phyloP scores from a whole-genome alignment of 2,329 filamentous ascomycete species.

The Neonectria ditissima region DNA sequence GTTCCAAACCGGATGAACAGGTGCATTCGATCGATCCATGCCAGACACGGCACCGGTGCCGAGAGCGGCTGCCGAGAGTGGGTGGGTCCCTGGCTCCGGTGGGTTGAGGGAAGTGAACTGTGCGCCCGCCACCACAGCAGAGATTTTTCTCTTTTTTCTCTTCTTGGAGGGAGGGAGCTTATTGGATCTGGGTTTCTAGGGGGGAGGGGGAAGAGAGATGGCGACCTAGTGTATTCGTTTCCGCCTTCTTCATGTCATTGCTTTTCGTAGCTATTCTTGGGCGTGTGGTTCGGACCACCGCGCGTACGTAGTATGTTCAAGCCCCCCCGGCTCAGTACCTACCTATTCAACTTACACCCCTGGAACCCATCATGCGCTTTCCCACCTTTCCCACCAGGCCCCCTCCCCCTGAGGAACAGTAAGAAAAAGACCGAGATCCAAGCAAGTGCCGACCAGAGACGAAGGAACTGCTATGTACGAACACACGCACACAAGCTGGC shows the following conservation, averaged over 20 bases:
- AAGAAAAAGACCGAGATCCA: neutral
- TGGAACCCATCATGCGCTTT: neutral
- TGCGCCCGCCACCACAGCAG: conserved; percentile 14
- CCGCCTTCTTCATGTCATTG: neutral
- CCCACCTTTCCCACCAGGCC: neutral
- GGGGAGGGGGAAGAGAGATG: neutral
- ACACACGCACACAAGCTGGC: no score
- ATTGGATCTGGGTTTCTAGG: neutral
- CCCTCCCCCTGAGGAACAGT: neutral
- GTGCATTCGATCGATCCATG: neutral
- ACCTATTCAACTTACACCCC: neutral
- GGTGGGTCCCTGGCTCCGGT: neutral
- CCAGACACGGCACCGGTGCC: conserved; percentile 35
- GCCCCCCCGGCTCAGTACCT: neutral
- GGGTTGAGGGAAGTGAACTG: neutral
- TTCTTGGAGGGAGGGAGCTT: neutral
- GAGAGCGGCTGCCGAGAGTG: conserved; percentile 37
- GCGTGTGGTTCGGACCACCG: neutral
- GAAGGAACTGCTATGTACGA: neutral
- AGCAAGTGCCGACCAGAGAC: neutral
- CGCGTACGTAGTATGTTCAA: neutral
- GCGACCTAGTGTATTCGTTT: neutral
- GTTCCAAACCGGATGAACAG: neutral
- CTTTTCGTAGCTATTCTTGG: neutral
- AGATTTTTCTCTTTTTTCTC: no score